These are phyloP conservation scores for Backusella circina DNA, from an alignment of 192 early-diverging fungal species.

Conservation along the genomic window DNA sequence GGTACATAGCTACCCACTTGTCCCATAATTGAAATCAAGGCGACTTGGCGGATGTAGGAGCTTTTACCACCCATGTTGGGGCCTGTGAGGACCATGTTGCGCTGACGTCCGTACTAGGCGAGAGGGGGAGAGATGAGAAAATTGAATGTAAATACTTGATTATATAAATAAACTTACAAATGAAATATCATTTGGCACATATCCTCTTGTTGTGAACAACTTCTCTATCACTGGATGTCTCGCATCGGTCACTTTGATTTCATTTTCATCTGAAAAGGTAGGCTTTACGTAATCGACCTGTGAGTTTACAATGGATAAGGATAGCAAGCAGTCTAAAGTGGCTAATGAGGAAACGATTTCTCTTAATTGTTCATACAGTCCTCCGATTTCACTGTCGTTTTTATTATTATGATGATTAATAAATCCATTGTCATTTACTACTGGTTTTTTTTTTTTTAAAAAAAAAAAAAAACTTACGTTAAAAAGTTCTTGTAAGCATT, in stretches of 20 bases:
- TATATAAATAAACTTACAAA: slow-evolving; percentile 22
- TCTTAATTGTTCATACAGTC: slow-evolving; percentile 55
- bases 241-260: slow-evolving; percentile 53
- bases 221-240: slow-evolving; percentile 75
- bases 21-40: slow-evolving; percentile 56
- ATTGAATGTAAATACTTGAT: no score
- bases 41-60: slow-evolving; percentile 67
- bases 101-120: slow-evolving; percentile 7
- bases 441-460: no score
- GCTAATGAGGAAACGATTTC: slow-evolving; percentile 54
- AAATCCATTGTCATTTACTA: no score
- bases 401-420: neutral
- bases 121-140: no score
- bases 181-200: slow-evolving; percentile 61
- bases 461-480: neutral
- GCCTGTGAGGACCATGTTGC: slow-evolving; percentile 51
- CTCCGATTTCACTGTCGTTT: slow-evolving; percentile 47
- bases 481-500: slow-evolving; percentile 51
- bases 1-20: slow-evolving; percentile 79
- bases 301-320: slow-evolving; percentile 50
- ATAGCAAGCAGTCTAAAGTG: slow-evolving; percentile 64
- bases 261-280: slow-evolving; percentile 38
- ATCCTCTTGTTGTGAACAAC: slow-evolving; percentile 36
- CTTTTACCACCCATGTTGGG: slow-evolving; percentile 83
- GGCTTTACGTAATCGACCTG: slow-evolving; percentile 61